Conservation (phyloP, 768 basidiomycete genomes). For the Calocybe gangraenosa region DNA sequence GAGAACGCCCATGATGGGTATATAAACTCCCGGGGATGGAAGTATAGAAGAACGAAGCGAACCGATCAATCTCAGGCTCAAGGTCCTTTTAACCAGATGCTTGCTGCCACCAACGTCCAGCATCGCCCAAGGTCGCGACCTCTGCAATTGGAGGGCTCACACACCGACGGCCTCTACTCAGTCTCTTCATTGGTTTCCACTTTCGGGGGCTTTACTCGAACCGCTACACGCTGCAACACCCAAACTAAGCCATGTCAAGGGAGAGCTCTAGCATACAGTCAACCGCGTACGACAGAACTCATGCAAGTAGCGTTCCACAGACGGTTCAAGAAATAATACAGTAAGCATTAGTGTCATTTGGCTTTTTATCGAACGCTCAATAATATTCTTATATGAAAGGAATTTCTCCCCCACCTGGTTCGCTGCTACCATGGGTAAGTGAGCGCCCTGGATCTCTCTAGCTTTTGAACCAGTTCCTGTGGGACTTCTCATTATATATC, state of each 20-base stretch:
- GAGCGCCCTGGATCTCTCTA: neutral
- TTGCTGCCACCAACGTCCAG: too few relatives aligned
- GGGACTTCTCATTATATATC: neutral
- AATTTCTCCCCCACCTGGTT: constrained; percentile 40
- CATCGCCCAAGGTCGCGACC: too few relatives aligned
- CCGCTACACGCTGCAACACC: too few relatives aligned
- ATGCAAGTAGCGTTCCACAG: neutral
- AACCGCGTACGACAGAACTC: neutral
- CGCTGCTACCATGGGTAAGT: constrained; percentile 40
- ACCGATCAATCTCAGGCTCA: neutral
- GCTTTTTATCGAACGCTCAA: neutral
- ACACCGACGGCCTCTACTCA: too few relatives aligned
- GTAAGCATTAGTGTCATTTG: constrained; percentile 5
- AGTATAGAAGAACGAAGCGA: constrained; percentile 4
- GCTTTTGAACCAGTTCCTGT: neutral
- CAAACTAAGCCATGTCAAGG: too few relatives aligned
- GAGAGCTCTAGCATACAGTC: neutral
- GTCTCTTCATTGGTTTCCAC: too few relatives aligned
- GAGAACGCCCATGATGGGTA: constrained; percentile 23
- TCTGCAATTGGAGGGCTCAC: too few relatives aligned
- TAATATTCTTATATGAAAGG: constrained; percentile 16
- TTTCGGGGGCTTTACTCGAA: too few relatives aligned
- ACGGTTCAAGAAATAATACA: constrained; percentile 5
- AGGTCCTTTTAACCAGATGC: too few relatives aligned
- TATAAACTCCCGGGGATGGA: constrained; percentile 2